Evolutionary conservation across 139 green algal genomes (phyloP), one percentile per base, ranked within the genome.

Genomic region (Closterium sp.): DNA sequence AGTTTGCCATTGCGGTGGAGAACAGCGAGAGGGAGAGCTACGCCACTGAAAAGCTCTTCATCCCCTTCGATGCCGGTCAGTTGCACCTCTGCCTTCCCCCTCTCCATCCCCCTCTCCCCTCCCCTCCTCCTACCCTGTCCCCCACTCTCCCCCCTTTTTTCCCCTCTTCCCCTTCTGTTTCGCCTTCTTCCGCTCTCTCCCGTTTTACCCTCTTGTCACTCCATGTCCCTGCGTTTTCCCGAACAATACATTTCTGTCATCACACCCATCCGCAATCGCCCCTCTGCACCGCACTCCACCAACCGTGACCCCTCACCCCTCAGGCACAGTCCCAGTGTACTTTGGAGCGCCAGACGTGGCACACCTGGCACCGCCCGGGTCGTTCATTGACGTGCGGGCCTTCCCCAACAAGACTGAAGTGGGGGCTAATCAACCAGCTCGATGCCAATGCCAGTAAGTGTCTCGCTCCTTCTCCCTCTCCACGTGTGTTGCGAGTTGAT

Each of bases 1-100:
- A 93, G 30, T 93, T 93, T 70, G 29, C 31, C 62, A 29, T 93
- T 2, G 50, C 87, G 1, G 50, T 91, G 91, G 91, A 93, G 91
- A 93, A 93, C 86, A 85, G 22, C 7, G 27, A 85, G 24, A 19
- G 21, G 27, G 27, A 38, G n/a, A 27, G 24, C 24, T 93, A 93
- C 86, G 91, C 45, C 30, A 93, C 91, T 13, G 91, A 93, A 24
- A 93, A 93, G 91, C 45, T 93, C 34, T 93, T 93, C 28, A 27
- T 38, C 27, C 31, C 91, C n/a, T 29, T 93, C 22, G 90, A 93
- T 24, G 62, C 62, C 62, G 62, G 62, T 79, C 62, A 79, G 62
- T 79, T 3, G 17, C 62, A 5, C 1, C 19, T 4, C 38, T 50
- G 38, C 19, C 62, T 27, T 79, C 62, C 62, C 19, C 17, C 19